Conservation (phyloP, 306 rosid genomes). For the Trichosanthes cucumerina region DNA sequence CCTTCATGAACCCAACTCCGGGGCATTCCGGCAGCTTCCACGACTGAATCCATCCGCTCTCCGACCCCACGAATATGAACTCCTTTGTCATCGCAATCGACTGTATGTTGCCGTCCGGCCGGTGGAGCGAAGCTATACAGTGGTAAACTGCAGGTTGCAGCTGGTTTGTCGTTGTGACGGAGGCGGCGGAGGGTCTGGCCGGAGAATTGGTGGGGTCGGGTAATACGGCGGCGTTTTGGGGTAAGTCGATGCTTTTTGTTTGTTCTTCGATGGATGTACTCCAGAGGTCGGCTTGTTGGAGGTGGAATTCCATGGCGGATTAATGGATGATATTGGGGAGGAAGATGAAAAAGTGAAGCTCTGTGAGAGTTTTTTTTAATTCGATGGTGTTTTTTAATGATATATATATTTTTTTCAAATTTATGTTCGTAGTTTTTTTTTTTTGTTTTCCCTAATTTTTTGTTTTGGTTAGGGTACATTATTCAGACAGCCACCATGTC, state of each 20-base stretch:
- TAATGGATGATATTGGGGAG: background rate
- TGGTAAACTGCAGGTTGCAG: constrained; percentile 35
- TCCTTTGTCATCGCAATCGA: constrained; percentile 30
- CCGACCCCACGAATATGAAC: constrained; percentile 38
- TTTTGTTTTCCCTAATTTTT: no score
- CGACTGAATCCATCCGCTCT: constrained; percentile 31
- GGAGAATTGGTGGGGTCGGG: background rate
- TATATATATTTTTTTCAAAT: no score
- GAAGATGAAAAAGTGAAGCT: background rate
- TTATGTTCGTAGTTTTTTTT: background rate
- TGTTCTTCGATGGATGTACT: background rate
- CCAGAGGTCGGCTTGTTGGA: constrained; percentile 1
- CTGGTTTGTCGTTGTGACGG: constrained; percentile 19
- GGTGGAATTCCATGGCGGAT: constrained; percentile 3
- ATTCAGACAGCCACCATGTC: background rate
- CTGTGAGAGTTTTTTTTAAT: background rate
- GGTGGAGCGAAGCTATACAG: constrained; percentile 52
- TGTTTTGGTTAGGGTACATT: background rate
- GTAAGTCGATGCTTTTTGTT: background rate
- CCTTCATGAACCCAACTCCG: constrained; percentile 28
- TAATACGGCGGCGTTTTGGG: background rate
- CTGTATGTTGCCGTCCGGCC: constrained; percentile 39
- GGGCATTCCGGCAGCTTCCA: constrained; percentile 52
- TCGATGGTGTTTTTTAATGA: background rate
- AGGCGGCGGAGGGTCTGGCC: background rate